Base-by-base conservation (phyloP, 345 rosid genomes). In the Brassica nigra region DNA sequence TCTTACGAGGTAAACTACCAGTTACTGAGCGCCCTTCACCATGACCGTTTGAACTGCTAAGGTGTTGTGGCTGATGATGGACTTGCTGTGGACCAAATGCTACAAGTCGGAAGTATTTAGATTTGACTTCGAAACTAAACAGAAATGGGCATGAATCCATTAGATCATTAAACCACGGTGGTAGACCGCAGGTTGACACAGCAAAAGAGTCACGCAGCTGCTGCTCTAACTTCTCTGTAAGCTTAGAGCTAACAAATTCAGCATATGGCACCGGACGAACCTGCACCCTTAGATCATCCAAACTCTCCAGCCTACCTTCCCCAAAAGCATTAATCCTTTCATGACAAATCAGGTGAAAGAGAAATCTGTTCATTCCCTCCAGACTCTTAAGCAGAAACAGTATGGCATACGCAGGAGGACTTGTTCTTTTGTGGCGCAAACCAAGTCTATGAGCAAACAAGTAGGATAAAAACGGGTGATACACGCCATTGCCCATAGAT, bases 201-300 rank as follows among this genome's bases (percentile, higher is more conserved):
- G 91, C 91, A 70, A 92, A 86, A 11, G 89, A 68, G 82, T 91
- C 99, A 23, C 89, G 88, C 88, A 95, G 85, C 85, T 95, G 97
- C 82, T 90, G 97, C 84, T 92, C 98, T 77, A 95, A 84, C 82
- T 95, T 95, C 85, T 93, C 97, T 8, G 97, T 90, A 85, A 95
- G 88, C 85, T 89, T 95, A 85, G 79, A 81, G 84, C 85, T 91
- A 73, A 91, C 90, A 84, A 92, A 92, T 59, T 86, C 94, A 75
- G 79, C 82, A 77, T 92, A 88, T 69, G 87, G 85, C 68, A 91
- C 85, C 28, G 88, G 86, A 74, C 71, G 80, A 78, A 83, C 84
- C 29, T 18, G 76, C 36, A 89, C 90, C 83, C 71, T 88, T 72
- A 92, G 78, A 83, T 82, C 78, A 80, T 90, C 92, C 87, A 92